Percentiles rank a stretch among this genome's conserved stretches.
phyloP scores from a whole-genome alignment of 148 eudicot species.

The Camellia lanceoleosa region DNA sequence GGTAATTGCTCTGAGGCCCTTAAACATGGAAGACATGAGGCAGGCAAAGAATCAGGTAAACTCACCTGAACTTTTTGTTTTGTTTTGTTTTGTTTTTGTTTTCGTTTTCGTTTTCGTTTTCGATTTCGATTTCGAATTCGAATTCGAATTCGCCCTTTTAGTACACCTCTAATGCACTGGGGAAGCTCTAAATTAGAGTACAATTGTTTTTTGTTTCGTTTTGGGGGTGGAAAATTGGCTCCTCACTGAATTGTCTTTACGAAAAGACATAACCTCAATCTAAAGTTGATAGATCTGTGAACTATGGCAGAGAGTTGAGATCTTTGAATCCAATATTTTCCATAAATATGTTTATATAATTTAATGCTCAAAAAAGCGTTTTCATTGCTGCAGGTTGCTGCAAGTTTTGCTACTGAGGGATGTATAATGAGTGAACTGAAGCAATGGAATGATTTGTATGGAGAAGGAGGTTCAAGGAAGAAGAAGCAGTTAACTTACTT shows the following conservation, averaged over 20 bases:
- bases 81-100: background rate
- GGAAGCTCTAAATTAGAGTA: background rate
- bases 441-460: conserved; percentile 91
- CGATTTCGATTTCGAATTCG: no score
- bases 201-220: background rate
- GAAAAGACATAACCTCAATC: background rate
- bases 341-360: background rate
- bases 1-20: conserved; percentile 59
- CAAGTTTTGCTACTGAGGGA: conserved; percentile 87
- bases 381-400: conserved; percentile 59
- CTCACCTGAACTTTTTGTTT: background rate
- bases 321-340: background rate
- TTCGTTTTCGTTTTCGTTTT: background rate
- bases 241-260: background rate
- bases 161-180: background rate
- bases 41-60: conserved; percentile 91
- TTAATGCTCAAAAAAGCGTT: background rate
- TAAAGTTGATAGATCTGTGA: background rate
- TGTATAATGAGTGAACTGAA: conserved; percentile 75
- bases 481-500: conserved; percentile 83
- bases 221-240: background rate
- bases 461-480: conserved; percentile 95
- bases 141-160: background rate
- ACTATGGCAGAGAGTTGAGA: background rate
- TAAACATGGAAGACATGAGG: conserved; percentile 93